Evolutionary conservation across 2,329 filamentous ascomycete species (phyloP).

Genomic region (Exserohilum rostratum): DNA sequence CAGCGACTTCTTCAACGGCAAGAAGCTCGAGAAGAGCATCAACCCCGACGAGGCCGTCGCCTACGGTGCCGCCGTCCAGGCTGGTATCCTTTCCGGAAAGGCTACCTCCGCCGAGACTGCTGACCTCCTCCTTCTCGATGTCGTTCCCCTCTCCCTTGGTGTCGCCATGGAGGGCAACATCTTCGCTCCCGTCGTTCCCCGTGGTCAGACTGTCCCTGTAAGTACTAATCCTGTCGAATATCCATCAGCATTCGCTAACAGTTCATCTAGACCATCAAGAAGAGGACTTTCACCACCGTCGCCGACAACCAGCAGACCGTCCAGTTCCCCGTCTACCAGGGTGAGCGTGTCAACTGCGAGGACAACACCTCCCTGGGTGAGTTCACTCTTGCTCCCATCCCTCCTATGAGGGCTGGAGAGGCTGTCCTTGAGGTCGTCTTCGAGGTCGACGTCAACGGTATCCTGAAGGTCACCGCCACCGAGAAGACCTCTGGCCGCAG

Average conservation of each 20-base stretch:
- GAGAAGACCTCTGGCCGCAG: slow-evolving; percentile 98
- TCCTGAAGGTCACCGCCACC: slow-evolving; percentile 98
- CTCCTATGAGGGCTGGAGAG: slow-evolving; percentile 88
- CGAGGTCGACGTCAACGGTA: slow-evolving; percentile 99
- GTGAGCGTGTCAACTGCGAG: slow-evolving; percentile 96
- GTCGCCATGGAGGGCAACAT: slow-evolving; percentile 99
- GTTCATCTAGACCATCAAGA: slow-evolving; percentile 65
- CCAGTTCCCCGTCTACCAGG: slow-evolving; percentile 92
- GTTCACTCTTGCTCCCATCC: slow-evolving; percentile 91
- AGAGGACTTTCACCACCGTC: slow-evolving; percentile 87
- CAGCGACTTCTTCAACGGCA: slow-evolving; percentile 98
- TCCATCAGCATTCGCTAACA: neutral
- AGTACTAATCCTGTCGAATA: neutral
- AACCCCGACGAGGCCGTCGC: slow-evolving; percentile 99
- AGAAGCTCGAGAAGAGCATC: slow-evolving; percentile 99
- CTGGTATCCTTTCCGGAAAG: slow-evolving; percentile 98
- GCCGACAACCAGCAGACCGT: slow-evolving; percentile 60
- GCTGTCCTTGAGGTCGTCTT: slow-evolving; percentile 97
- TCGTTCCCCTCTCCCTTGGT: slow-evolving; percentile 94
- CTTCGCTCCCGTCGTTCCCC: slow-evolving; percentile 88
- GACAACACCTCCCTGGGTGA: slow-evolving; percentile 98
- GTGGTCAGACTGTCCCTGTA: slow-evolving; percentile 63
- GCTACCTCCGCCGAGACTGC: slow-evolving; percentile 92
- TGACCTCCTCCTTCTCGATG: slow-evolving; percentile 94
- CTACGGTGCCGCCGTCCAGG: slow-evolving; percentile 98